Percentiles rank a stretch among this genome's conserved stretches.
phyloP scores from a whole-genome alignment of 768 basidiomycete genomes.

The Podaxis rugospora region DNA sequence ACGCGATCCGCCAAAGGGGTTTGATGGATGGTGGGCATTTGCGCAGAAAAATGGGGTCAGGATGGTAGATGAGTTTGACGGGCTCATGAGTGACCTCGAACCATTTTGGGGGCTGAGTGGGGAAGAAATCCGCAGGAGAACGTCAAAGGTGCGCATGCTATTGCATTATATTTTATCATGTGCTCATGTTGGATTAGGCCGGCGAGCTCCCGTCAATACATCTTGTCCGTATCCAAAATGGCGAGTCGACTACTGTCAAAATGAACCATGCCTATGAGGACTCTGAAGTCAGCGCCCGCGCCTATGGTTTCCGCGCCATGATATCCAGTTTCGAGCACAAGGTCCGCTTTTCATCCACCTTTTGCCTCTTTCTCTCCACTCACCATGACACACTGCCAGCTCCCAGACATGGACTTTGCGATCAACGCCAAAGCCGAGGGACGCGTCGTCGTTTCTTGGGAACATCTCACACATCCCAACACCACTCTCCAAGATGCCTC shows the following conservation, averaged over 20 bases:
- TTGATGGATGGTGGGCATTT: slow-evolving; percentile 88
- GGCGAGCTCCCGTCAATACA: slow-evolving; percentile 81
- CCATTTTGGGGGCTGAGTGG: slow-evolving; percentile 82
- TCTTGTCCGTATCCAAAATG: slow-evolving; percentile 72
- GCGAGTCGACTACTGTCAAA: slow-evolving; percentile 54
- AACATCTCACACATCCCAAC: slow-evolving; percentile 71
- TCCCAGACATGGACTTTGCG: slow-evolving; percentile 93
- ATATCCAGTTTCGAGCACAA: slow-evolving; percentile 62
- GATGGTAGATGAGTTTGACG: slow-evolving; percentile 89
- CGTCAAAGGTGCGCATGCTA: slow-evolving; percentile 40
- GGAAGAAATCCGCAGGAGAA: slow-evolving; percentile 64
- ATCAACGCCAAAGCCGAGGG: slow-evolving; percentile 94
- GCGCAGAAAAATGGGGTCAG: slow-evolving; percentile 66
- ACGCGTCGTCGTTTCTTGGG: slow-evolving; percentile 91
- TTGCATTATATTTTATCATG: background rate
- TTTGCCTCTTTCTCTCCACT: background rate
- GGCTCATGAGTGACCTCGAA: slow-evolving; percentile 69
- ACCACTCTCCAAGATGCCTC: slow-evolving; percentile 50
- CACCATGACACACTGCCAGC: slow-evolving; percentile 30
- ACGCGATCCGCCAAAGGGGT: slow-evolving; percentile 82
- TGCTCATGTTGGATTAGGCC: slow-evolving; percentile 35
- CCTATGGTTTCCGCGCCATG: slow-evolving; percentile 74
- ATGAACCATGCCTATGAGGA: slow-evolving; percentile 58
- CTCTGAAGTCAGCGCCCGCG: slow-evolving; percentile 70
- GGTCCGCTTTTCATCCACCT: slow-evolving; percentile 32